Percentiles rank a stretch among this genome's conserved stretches.
Conservation (phyloP, 2,329 filamentous ascomycete species). For the Aspergillus pseudonomiae region DNA sequence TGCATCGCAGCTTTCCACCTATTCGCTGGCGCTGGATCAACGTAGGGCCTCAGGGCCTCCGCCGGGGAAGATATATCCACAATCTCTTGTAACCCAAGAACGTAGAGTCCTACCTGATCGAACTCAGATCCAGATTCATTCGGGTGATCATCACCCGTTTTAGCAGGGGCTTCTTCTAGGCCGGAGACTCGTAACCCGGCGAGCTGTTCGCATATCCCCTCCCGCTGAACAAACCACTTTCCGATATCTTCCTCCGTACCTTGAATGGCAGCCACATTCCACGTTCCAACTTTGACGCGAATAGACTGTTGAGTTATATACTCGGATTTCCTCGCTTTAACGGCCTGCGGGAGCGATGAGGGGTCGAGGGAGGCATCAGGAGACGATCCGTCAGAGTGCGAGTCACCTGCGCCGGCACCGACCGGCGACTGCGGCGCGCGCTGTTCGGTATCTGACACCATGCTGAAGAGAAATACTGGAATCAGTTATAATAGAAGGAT, state of each 20-base stretch:
- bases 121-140: conserved; percentile 32
- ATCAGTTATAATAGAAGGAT: neutral
- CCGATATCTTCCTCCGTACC: conserved; percentile 86
- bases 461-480: conserved; percentile 10
- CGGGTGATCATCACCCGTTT: conserved; percentile 20
- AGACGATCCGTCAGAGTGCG: conserved; percentile 12
- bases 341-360: conserved; percentile 56
- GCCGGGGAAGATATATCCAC: conserved; percentile 80
- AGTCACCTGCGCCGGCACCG: conserved; percentile 14
- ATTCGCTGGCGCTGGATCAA: conserved; percentile 69
- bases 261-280: conserved; percentile 87
- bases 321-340: conserved; percentile 75
- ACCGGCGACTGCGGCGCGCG: conserved; percentile 9
- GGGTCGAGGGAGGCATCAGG: conserved; percentile 31
- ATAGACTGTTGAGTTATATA: conserved; percentile 76
- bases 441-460: conserved; percentile 18
- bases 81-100: conserved; percentile 88
- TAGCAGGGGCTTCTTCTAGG: conserved; percentile 19
- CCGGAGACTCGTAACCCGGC: conserved; percentile 52
- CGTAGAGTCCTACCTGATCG: conserved; percentile 83
- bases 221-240: conserved; percentile 82
- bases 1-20: conserved; percentile 81
- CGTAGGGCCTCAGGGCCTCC: conserved; percentile 76
- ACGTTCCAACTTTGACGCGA: conserved; percentile 86
- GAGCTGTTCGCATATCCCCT: conserved; percentile 68